Evolutionary conservation across 1,139 yeast genomes (phyloP), one percentile per base, ranked within the genome.

Genomic region (Geotrichum klebahnii): DNA sequence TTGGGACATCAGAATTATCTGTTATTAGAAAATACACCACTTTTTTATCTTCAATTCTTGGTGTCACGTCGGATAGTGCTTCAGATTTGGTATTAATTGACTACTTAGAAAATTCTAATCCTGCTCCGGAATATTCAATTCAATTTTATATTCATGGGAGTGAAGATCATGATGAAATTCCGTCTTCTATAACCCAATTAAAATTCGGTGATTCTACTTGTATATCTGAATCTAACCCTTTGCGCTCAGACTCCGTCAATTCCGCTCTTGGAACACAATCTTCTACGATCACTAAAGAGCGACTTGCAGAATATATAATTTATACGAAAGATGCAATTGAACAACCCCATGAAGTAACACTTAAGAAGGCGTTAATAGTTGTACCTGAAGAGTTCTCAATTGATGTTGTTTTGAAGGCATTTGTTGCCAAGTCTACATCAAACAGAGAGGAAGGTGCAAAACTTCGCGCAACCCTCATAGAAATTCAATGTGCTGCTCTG

Each of bases 371-470:
- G 3, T 67, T 72, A 55, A 75, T 73, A 17, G 69, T 69, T 2
- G 67, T 88, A 16, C 95, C 96, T 1, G 66, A 73, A 35, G 80
- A 79, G 14, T 73, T 71, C 46, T 82, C 88, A 82, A 75, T 76
- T 54, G 80, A 79, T 29, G 87, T 83, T 57, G 76, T 82, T 1
- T 65, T 84, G 32, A 78, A 76, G 42, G 83, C 84, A 0, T 72
- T 81, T 14, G 73, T 78, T 31, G 86, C 89, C 2, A 88, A 87
- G 63, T 81, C 95, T 0, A 87, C 87, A 68, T 71, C 78, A 6
- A 74, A 74, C 48, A 72, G 83, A 1, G 72, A 70, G 42, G 84
- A 80, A 29, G 76, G 82, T 46, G 65, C 81, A 38, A 67, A 70
- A 40, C 63, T 81, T 46, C 76, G 96, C 58, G 76, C 76, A 44